A percentile compares a stretch with the other conserved stretches of the same genome.
Conservation (phyloP, 2,329 filamentous ascomycete genomes). For the Apiospora kogelbergensis region DNA sequence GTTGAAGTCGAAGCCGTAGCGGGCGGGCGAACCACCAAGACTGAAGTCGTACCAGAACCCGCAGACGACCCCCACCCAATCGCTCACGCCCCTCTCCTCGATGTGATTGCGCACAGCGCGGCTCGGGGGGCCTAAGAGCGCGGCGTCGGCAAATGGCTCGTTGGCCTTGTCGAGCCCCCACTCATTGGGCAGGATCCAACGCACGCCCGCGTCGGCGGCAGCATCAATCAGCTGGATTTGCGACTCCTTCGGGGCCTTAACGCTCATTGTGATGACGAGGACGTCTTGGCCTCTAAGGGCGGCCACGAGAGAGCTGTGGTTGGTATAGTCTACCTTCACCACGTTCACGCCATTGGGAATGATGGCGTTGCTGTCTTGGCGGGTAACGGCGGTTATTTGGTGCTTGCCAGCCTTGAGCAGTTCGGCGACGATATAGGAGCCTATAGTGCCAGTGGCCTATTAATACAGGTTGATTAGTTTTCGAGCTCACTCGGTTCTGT, state of each 20-base stretch:
- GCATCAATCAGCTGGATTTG: constrained; percentile 53
- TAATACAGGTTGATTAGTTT: neutral
- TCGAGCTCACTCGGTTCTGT: neutral
- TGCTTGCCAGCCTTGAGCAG: constrained; percentile 50
- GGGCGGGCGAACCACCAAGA: constrained; percentile 36
- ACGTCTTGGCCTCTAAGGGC: constrained; percentile 57
- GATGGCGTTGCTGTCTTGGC: constrained; percentile 32
- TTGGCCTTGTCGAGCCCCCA: constrained; percentile 42
- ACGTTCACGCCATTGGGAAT: constrained; percentile 45
- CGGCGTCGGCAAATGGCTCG: constrained; percentile 35
- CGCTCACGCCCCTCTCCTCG: constrained; percentile 36
- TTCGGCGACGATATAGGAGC: constrained; percentile 35
- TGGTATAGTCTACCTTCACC: constrained; percentile 44
- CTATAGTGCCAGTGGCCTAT: constrained; percentile 44
- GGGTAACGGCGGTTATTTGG: constrained; percentile 50
- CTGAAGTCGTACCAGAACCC: constrained; percentile 58
- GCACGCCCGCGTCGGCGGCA: constrained; percentile 53
- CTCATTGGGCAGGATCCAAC: constrained; percentile 35
- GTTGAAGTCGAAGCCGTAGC: constrained; percentile 51
- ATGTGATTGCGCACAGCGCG: constrained; percentile 33
- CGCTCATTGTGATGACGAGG: constrained; percentile 54
- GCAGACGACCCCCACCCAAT: constrained; percentile 45
- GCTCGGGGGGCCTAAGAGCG: constrained; percentile 23
- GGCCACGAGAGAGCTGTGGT: constrained; percentile 41
- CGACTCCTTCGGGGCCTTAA: constrained; percentile 41